Base-by-base conservation (phyloP, 2,329 filamentous ascomycete genomes). In the Diaporthe vexans region DNA sequence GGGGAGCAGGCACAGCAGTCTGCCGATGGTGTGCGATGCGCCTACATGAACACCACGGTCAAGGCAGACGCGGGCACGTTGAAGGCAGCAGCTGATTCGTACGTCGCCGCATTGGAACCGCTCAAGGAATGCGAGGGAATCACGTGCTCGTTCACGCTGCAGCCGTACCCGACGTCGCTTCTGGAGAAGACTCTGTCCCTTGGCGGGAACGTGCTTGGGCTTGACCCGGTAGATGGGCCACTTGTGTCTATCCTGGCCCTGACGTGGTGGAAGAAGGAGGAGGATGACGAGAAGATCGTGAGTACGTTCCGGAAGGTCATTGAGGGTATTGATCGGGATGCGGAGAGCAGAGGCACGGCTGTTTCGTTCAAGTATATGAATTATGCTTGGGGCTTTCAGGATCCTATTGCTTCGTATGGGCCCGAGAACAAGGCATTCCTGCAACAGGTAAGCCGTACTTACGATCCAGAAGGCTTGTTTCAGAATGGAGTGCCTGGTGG, bases 291-390 rank as follows among this genome's bases (percentile, higher is more conserved):
- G 19, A 56, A 59, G 26, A 69, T 78, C 19, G 58, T 75, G 4
- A 35, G 35, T 4, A 57, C 61, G 3, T 74, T 77, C 37, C 68
- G 72, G 26, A 58, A n/a, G 6, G 63, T 70, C 9, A 59, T 79
- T 19, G 71, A 74, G 17, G n/a, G 37, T 8, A 78, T 78, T 46
- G 63, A 76, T 11, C 24, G 5, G 15, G 73, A 78, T 21, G 78
- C 78, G 9, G 68, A 15, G 5, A 26, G 43, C 3, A 77, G 72
- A 52, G 73, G 73, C 7, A 76, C 74, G 26, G 13, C 67, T 8
- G 71, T 78, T 19, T 56, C 74, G 11, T 79, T 76, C 69, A 74
- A 73, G 43, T 79, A 78, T 68, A 57, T 78, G 77, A 79, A 79
- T 72, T 79, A 80, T 52, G 76, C 79, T 17, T 76, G 63, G 48